Conservation (phyloP, 345 rosid genomes). For the Abelmoschus esculentus region DNA sequence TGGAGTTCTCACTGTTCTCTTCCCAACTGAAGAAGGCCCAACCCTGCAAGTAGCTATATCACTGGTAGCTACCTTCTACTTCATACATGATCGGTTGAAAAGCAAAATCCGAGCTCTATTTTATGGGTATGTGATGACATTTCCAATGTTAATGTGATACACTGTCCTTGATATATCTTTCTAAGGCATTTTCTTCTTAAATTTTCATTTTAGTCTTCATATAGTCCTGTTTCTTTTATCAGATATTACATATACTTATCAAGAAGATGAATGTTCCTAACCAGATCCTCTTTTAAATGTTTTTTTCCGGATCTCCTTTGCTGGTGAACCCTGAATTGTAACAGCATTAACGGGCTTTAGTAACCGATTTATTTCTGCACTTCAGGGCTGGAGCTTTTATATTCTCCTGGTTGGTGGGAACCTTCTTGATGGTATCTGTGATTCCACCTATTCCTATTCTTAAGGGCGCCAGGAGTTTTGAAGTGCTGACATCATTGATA, state of each 20-base stretch:
- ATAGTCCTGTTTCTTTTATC: neutral
- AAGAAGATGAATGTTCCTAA: neutral
- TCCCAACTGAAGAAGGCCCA: slow-evolving; percentile 98
- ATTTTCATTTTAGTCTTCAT: neutral
- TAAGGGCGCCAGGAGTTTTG: slow-evolving; percentile 77
- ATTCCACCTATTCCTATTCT: slow-evolving; percentile 72
- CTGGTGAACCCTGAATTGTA: slow-evolving; percentile 7
- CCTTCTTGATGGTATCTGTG: slow-evolving; percentile 90
- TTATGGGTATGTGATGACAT: slow-evolving; percentile 49
- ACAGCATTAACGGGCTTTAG: neutral
- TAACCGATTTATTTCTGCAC: slow-evolving; percentile 15
- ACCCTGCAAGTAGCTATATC: slow-evolving; percentile 83
- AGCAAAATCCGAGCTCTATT: slow-evolving; percentile 63
- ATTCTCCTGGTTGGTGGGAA: slow-evolving; percentile 83
- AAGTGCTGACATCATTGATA: slow-evolving; percentile 65
- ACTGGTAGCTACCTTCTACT: slow-evolving; percentile 64
- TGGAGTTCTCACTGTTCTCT: slow-evolving; percentile 64
- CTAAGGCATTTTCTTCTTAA: neutral
- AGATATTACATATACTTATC: neutral
- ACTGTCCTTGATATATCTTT: neutral
- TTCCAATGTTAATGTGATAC: neutral
- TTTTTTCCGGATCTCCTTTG: neutral
- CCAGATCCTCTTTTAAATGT: neutral
- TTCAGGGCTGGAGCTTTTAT: slow-evolving; percentile 70
- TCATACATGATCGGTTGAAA: slow-evolving; percentile 65